Evolutionary conservation across 2,329 filamentous ascomycete genomes (phyloP), one percentile per base, ranked within the genome.

Genomic region (Penicillium paneum): DNA sequence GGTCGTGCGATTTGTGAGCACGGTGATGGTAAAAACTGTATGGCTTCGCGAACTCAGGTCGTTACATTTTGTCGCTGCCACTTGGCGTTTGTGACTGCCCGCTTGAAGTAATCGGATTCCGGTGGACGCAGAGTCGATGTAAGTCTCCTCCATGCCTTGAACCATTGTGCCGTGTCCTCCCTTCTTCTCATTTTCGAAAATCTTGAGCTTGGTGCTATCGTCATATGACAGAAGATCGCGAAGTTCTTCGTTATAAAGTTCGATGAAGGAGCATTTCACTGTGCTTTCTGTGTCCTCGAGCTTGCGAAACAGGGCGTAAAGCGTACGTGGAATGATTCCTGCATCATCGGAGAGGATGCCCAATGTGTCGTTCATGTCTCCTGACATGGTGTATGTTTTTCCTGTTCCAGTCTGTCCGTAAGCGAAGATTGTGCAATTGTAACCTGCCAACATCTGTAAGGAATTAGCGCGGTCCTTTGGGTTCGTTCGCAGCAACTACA

Each of bases 21-120:
- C 90, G 0, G 93, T 97, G 56, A 99, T 90, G 8, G 94, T 97
- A 69, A 99, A 99, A 21, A 99, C 89, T 0, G 94, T 99, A 70
- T 99, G 95, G 77, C 92, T 96, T 72, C 94, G 86, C 65, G 92
- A 97, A 74, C 92, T 97, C 52, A 97, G 84, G 66, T 99, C 94
- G 71, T 99, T 99, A 82, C 94, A 99, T 74, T 97, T 97, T n/a
- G 94, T 99, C 4, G 95, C 91, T 6, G 94, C 95, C n/a, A 99
- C 94, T 74, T 99, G 94, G 46, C 94, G 88, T 74, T 92, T 96
- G 75, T 94, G 82, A 72, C 91, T 97, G 58, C 94, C 95, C 60
- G 88, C 83, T 65, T 94, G 90, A 42, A 99, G 83, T 58, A 97
- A 81, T 74, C 90, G 89, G 73, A 99, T 92, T 57, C 94, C 94